These are phyloP conservation scores for Didymellaceae sp. DNA, from an alignment of 2,329 filamentous ascomycete species.

Conservation along the genomic window DNA sequence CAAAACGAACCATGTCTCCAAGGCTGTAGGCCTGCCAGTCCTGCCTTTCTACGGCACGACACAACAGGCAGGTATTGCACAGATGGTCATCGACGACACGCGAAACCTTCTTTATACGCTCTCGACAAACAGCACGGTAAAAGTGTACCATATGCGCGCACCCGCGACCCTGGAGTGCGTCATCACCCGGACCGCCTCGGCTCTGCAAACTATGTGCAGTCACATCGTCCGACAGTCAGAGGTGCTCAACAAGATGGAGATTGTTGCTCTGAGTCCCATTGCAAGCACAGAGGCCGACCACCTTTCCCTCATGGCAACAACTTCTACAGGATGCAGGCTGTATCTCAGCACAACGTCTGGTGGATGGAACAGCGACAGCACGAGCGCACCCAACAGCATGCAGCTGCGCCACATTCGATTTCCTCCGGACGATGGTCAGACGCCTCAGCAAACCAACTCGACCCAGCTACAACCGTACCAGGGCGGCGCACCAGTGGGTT, in stretches of 20 bases:
- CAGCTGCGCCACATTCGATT: slow-evolving; percentile 97
- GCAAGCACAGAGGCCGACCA: slow-evolving; percentile 79
- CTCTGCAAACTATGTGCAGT: slow-evolving; percentile 73
- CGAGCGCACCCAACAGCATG: slow-evolving; percentile 87
- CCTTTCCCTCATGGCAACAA: slow-evolving; percentile 88
- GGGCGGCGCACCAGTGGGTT: slow-evolving; percentile 32
- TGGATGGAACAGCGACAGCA: slow-evolving; percentile 66
- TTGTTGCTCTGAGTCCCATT: slow-evolving; percentile 87
- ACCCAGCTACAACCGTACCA: slow-evolving; percentile 42
- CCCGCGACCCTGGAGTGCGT: slow-evolving; percentile 59
- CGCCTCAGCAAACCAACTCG: slow-evolving; percentile 28
- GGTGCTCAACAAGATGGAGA: slow-evolving; percentile 69
- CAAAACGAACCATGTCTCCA: slow-evolving; percentile 84
- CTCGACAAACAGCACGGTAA: slow-evolving; percentile 85
- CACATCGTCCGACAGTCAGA: slow-evolving; percentile 80
- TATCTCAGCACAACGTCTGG: slow-evolving; percentile 90
- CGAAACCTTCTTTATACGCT: slow-evolving; percentile 89
- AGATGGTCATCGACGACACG: slow-evolving; percentile 88
- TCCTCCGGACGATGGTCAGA: slow-evolving; percentile 64
- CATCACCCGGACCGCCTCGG: slow-evolving; percentile 61
- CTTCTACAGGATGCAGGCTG: slow-evolving; percentile 86
- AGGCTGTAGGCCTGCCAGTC: slow-evolving; percentile 68
- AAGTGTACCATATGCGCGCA: slow-evolving; percentile 85
- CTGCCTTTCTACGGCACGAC: slow-evolving; percentile 36
- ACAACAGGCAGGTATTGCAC: slow-evolving; percentile 67